These are phyloP conservation scores for Mycena metata DNA, from an alignment of 768 basidiomycete species.

Conservation along the genomic window DNA sequence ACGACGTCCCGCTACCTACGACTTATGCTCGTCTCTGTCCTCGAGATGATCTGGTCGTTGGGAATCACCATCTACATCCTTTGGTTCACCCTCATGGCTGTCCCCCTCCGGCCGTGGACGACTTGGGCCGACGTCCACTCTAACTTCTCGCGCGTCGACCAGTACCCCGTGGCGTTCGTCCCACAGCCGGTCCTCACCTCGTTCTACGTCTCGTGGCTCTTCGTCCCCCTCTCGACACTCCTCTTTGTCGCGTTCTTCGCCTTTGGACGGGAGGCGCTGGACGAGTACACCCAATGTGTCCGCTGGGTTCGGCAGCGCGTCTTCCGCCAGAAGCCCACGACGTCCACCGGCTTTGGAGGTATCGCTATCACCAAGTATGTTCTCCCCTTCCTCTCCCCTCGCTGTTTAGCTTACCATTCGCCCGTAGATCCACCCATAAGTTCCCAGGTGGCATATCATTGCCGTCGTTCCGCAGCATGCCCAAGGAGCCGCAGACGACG, in stretches of 20 bases:
- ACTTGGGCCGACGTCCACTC: conserved; percentile 66
- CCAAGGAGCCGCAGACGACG: background rate
- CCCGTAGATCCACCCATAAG: no score
- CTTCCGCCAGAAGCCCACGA: background rate
- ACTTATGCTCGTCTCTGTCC: conserved; percentile 64
- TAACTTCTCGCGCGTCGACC: conserved; percentile 54
- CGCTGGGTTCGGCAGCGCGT: background rate
- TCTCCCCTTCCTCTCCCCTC: no score
- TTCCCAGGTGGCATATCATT: background rate
- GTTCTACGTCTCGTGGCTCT: conserved; percentile 48
- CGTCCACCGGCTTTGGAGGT: background rate
- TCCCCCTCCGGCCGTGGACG: conserved; percentile 57
- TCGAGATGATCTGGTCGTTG: conserved; percentile 60
- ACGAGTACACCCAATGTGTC: conserved; percentile 52
- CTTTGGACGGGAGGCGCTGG: conserved; percentile 62
- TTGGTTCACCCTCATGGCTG: conserved; percentile 50
- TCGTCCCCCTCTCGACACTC: conserved; percentile 53
- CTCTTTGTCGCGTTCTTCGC: conserved; percentile 69
- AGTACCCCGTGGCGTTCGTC: conserved; percentile 43
- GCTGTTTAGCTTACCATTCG: no score
- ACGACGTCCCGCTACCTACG: conserved; percentile 65
- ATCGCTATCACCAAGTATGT: no score
- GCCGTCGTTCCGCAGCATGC: background rate
- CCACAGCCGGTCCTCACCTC: conserved; percentile 36
- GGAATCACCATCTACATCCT: conserved; percentile 51